Percentiles rank a stretch among this genome's conserved stretches.
Evolutionary conservation across 2,329 filamentous ascomycete species (phyloP).

Genomic region (Penicillium sp.): DNA sequence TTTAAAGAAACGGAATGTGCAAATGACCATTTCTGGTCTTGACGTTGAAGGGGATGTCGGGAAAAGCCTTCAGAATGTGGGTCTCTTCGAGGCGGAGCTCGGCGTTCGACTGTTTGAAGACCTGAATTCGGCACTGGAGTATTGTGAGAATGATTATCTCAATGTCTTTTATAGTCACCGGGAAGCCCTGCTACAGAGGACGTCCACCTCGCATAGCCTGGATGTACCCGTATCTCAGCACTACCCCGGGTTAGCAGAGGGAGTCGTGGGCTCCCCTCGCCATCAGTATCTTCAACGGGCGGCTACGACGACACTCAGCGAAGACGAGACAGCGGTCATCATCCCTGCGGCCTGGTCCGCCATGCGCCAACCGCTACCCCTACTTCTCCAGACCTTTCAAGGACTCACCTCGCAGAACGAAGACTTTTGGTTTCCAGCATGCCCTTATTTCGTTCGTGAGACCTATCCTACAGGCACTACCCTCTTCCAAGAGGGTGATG

Average conservation of each 20-base stretch:
- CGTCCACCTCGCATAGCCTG: constrained; percentile 23
- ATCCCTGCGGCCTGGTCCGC: constrained; percentile 74
- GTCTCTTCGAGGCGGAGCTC: constrained; percentile 74
- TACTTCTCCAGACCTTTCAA: constrained; percentile 95
- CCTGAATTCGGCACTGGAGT: constrained; percentile 90
- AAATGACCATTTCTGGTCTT: constrained; percentile 82
- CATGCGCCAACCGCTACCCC: constrained; percentile 86
- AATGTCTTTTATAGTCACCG: constrained; percentile 77
- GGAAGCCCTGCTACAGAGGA: constrained; percentile 50
- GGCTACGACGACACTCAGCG: constrained; percentile 74
- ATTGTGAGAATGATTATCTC: constrained; percentile 91
- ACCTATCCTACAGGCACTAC: constrained; percentile 72
- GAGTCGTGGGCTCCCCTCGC: constrained; percentile 75
- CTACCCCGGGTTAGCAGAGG: constrained; percentile 50
- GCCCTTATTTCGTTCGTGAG: constrained; percentile 73
- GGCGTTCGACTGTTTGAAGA: constrained; percentile 83
- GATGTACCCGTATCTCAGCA: constrained; percentile 39
- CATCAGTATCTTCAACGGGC: constrained; percentile 77
- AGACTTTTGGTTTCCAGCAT: constrained; percentile 90
- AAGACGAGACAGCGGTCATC: constrained; percentile 60
- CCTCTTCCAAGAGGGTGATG: constrained; percentile 78
- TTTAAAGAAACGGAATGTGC: constrained; percentile 75
- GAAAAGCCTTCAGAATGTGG: constrained; percentile 79
- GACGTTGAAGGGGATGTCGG: constrained; percentile 77
- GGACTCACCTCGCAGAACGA: constrained; percentile 84